Evolutionary conservation across 495 filamentous ascomycete genomes (phyloP), one percentile per base, ranked within the genome.

Genomic region (Bombardia bombarda): DNA sequence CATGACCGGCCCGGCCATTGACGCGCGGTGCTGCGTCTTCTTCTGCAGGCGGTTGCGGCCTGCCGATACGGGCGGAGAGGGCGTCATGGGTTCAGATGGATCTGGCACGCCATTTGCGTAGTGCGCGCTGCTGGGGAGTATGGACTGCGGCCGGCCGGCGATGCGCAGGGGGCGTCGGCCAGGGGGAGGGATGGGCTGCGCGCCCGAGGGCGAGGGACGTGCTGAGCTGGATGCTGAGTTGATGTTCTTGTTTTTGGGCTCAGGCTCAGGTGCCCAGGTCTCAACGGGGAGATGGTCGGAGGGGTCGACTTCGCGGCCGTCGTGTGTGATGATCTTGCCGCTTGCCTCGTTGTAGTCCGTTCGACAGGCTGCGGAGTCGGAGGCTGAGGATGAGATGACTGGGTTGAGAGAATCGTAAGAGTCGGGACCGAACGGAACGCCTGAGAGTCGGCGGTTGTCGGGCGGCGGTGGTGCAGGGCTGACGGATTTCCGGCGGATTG

Each of bases 201-300:
- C 62, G 4, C 69, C 68, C 17, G 60, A 58, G 5, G 74, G 72
- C 1, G 59, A 44, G 4, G 69, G 67, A 8, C 68, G 62, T 25
- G 65, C 63, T 12, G 69, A 60, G 7, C 77, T 67, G 20, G 77
- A 75, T 28, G 67, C 56, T 14, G 67, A 32, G 53, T 60, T 26
- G 56, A 61, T 19, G 5, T 78, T 69, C 22, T 74, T 77, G 37
- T 70, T 75, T 61, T 87, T 92, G 19, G 73, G 70, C 52, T 96
- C 90, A 1, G 90, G 90, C 57, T 97, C 89, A 1, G 92, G 92
- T 0, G 92, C 92, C 85, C 89, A 97, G 3, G 82, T 86, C 28
- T 90, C 83, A 34, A 86, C 78, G 0, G 90, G 92, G 1, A 98
- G 78, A 56, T 96, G 87, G 60, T 98, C 92, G 2, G 85, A 90